Conservation (phyloP, 176 grass and related monocot genomes). For the Metroxylon sagu region DNA sequence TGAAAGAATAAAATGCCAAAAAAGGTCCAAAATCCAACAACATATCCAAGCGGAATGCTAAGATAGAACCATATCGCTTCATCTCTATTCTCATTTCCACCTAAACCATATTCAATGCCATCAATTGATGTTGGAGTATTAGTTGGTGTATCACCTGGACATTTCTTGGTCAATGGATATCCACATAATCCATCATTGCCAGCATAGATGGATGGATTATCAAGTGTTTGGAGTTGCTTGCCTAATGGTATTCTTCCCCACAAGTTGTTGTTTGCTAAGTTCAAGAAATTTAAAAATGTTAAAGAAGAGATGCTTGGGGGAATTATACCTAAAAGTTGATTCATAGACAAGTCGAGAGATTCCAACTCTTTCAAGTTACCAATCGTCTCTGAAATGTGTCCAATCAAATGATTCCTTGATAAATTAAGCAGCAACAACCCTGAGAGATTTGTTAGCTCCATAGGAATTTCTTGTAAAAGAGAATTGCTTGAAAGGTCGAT, state of each 20-base stretch:
- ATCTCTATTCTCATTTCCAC: not conserved
- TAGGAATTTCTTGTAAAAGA: conserved; percentile 25
- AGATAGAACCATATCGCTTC: not conserved
- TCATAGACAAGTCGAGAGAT: no score
- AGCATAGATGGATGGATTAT: conserved; percentile 27
- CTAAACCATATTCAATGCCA: no score
- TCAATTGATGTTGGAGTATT: no score
- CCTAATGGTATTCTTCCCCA: conserved; percentile 42
- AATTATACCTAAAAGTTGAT: no score
- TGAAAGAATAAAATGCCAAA: not conserved
- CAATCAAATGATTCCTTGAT: no score
- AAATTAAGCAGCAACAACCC: no score
- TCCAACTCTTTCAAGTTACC: no score
- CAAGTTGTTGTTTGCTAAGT: not conserved
- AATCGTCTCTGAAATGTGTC: no score
- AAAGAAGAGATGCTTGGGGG: not conserved
- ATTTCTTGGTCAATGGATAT: conserved; percentile 23
- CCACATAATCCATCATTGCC: conserved; percentile 60
- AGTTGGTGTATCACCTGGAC: conserved; percentile 7
- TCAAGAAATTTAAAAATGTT: not conserved
- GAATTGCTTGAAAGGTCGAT: conserved; percentile 54
- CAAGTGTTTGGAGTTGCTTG: conserved; percentile 50
- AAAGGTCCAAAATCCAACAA: not conserved
- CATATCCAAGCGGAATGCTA: not conserved
- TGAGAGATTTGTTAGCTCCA: not conserved